These are phyloP conservation scores for Nannochloropsis gaditana DNA, from an alignment of 108 stramenopile genomes.

Conservation along the genomic window DNA sequence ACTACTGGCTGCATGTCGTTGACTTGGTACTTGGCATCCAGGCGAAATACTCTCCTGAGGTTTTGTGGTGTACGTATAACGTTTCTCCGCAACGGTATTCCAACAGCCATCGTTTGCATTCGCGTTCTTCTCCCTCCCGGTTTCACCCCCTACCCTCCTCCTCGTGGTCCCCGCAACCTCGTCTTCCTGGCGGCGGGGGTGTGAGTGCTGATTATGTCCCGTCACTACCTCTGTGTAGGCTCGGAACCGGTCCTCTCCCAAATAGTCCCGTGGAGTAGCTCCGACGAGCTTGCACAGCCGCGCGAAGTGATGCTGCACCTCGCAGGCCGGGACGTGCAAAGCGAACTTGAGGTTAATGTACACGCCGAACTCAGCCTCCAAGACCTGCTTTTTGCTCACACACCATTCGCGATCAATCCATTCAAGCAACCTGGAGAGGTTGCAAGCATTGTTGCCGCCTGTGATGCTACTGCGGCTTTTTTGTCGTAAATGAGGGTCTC, in stretches of 20 bases:
- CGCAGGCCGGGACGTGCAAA: slow-evolving; percentile 45
- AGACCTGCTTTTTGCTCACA: slow-evolving; percentile 41
- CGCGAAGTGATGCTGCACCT: slow-evolving; percentile 39
- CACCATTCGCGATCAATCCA: neutral
- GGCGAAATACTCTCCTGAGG: too few species aligned
- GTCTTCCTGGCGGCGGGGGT: neutral
- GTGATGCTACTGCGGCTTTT: neutral
- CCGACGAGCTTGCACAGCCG: slow-evolving; percentile 37
- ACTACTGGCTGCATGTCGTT: too few species aligned
- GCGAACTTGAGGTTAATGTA: slow-evolving; percentile 42
- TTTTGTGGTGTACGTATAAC: too few species aligned
- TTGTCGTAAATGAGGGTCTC: neutral
- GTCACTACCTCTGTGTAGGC: neutral
- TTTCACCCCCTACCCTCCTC: neutral
- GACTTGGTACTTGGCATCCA: too few species aligned
- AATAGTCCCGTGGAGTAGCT: too few species aligned
- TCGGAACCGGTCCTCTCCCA: neutral
- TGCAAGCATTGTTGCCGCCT: neutral
- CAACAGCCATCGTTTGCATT: too few species aligned
- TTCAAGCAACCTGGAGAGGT: neutral
- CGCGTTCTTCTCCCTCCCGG: neutral
- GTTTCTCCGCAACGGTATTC: too few species aligned
- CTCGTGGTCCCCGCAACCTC: neutral
- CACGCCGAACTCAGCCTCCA: slow-evolving; percentile 53
- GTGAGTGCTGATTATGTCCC: neutral